Base-by-base conservation (phyloP, 2,329 filamentous ascomycete species). In the Geoglossum cookeanum region DNA sequence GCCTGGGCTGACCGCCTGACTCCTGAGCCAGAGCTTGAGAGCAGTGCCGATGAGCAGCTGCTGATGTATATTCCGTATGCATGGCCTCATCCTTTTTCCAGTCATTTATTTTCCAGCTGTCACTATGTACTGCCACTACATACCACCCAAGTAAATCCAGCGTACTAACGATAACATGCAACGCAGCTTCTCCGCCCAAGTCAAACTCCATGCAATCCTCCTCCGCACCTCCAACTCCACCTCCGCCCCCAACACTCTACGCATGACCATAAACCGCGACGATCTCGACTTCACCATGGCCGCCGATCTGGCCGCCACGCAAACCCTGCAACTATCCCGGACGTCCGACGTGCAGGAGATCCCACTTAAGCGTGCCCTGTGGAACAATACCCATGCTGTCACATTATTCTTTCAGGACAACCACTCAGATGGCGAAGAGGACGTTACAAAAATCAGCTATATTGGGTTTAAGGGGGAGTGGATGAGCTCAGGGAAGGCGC, bases 391-490 rank as follows among this genome's bases (percentile, higher is more conserved):
- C n/a, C 84, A 87, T 53, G 83, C 78, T 22, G 73, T 98, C 60
- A 81, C 83, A 13, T 74, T 98, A 55, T 97, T 97, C 73, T 85
- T 97, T 64, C 84, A 87, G 64, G 87, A 96, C 68, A 98, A 97
- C 67, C 13, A 17, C 29, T 35, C 17, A 4, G 56, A 17, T 7
- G 78, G 81, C 63, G 78, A 80, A 53, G 65, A 67, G 9, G 87
- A 81, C 0, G 81, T 84, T 57, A 91, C 87, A 49, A 77, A 81
- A 54, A 68, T 97, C 1, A 82, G 76, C 60, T 98, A 96, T 71
- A 61, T 97, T 58, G 92, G 87, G 0, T 97, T 98, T 74, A 90
- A 87, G 71, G 92, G 92, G 29, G 87, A 95, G 70, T 97, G 88
- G 77, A 92, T 92, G 79, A 81, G 83, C 67, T 70, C 94, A 65